Evolutionary conservation across 176 grass and related monocot genomes (phyloP).

Genomic region (barley (Hordeum vulgare)): DNA sequence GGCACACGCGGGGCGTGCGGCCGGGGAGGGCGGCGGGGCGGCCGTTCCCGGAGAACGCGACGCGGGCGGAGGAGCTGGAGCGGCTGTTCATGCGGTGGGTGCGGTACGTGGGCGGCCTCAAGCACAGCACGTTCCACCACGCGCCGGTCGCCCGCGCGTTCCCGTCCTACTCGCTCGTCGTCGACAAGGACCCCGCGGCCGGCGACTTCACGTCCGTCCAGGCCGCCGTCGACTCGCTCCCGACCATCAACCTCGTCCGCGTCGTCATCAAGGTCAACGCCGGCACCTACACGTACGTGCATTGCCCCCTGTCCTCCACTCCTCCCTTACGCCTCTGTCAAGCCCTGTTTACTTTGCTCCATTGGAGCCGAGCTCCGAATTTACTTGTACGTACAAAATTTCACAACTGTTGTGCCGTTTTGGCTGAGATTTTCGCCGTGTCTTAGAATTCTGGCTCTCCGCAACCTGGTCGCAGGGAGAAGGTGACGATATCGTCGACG

Average conservation of each 20-base stretch:
- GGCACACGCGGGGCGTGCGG: slow-evolving; percentile 48
- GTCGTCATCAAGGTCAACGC: slow-evolving; percentile 95
- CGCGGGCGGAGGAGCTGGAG: slow-evolving; percentile 47
- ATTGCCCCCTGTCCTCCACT: not conserved
- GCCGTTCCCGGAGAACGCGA: slow-evolving; percentile 56
- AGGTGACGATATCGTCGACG: slow-evolving; percentile 66
- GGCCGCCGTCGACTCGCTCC: slow-evolving; percentile 79
- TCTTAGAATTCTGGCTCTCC: not conserved
- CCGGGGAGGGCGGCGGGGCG: slow-evolving; percentile 7
- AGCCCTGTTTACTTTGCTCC: not conserved
- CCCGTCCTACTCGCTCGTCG: slow-evolving; percentile 52
- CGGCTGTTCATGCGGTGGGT: slow-evolving; percentile 85
- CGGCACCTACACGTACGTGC: slow-evolving; percentile 80
- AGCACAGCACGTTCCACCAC: slow-evolving; percentile 47
- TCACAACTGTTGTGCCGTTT: not conserved
- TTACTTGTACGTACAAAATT: no score
- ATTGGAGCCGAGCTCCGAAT: not conserved
- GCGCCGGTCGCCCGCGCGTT: slow-evolving; percentile 36
- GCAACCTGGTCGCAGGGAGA: slow-evolving; percentile 38
- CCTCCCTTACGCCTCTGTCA: not conserved
- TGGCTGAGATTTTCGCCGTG: not conserved
- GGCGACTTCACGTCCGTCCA: slow-evolving; percentile 90
- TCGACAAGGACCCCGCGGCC: slow-evolving; percentile 51
- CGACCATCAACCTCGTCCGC: slow-evolving; percentile 72
- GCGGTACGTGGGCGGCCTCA: slow-evolving; percentile 42